Evolutionary conservation across 2,329 filamentous ascomycete genomes (phyloP).

Genomic region (Aspergillus latus): DNA sequence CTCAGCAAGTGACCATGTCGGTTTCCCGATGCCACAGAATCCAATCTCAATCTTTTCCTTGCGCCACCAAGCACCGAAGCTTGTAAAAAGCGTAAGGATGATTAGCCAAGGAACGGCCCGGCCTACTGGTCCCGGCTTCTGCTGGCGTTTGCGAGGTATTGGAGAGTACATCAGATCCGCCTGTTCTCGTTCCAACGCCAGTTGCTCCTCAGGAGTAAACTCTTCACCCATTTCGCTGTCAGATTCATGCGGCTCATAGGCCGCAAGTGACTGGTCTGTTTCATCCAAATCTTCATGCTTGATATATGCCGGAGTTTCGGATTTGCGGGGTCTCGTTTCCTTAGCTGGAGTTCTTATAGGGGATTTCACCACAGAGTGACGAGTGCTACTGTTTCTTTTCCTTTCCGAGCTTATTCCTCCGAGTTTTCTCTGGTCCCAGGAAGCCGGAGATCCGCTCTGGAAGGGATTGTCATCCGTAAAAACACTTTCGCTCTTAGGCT

Average conservation of each 20-base stretch:
- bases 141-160: slow-evolving; percentile 24
- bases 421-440: slow-evolving; percentile 49
- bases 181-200: slow-evolving; percentile 73
- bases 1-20: slow-evolving; percentile 58
- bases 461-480: slow-evolving; percentile 94
- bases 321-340: slow-evolving; percentile 32
- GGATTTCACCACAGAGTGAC: slow-evolving; percentile 37
- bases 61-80: slow-evolving; percentile 79
- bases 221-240: slow-evolving; percentile 75
- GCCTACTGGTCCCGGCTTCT: slow-evolving; percentile 47
- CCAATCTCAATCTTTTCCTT: slow-evolving; percentile 96
- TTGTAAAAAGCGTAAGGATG: slow-evolving; percentile 65
- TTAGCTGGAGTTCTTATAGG: slow-evolving; percentile 18
- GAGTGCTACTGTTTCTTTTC: slow-evolving; percentile 53
- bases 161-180: slow-evolving; percentile 44
- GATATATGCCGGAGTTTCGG: slow-evolving; percentile 35
- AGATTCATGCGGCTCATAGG: slow-evolving; percentile 45
- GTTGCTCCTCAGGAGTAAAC: slow-evolving; percentile 86
- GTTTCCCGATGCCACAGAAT: slow-evolving; percentile 82
- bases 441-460: slow-evolving; percentile 73
- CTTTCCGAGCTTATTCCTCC: slow-evolving; percentile 17
- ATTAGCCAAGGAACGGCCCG: slow-evolving; percentile 70
- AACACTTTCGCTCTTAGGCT: slow-evolving; percentile 57
- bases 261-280: slow-evolving; percentile 53
- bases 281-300: slow-evolving; percentile 54